Evolutionary conservation across 805 yeast genomes (phyloP), one percentile per base, ranked within the genome.

Genomic region (Metschnikowia lochheadii): DNA sequence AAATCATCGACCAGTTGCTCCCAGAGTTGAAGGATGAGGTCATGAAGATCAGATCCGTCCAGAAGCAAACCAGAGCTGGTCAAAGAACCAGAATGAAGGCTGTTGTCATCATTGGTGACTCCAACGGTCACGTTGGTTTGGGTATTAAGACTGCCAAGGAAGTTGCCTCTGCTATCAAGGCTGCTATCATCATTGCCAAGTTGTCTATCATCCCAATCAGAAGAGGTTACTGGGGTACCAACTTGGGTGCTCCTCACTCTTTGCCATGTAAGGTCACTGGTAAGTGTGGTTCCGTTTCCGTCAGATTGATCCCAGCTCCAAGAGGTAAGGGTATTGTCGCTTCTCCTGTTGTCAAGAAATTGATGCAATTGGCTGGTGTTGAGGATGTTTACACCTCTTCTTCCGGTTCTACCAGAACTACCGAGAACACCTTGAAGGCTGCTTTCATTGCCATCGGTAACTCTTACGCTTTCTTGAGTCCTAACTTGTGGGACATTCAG

Each of bases 11-110:
- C 83, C 84, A 84, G 73, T 83, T 94, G 77, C 83, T 94, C 71
- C 99, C 99, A 76, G 85, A 80, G 72, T 86, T 94, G 75, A 85
- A 87, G 80, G 99, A 94, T 77, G 96, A 92, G 82, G 97, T 94
- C 73, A 94, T 94, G 99, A 92, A 92, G 89, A 94, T 94, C 83
- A 86, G 92, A 83, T 96, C 99, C 66, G 99, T 94, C 68, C 99
- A 94, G 83, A 94, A 94, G 87, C 99, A 94, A 83, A 94, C 99
- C 85, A 85, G 96, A 82, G 99, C 99, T 72, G 99, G 99, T 90
- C 99, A 94, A 85, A 92, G 99, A 86, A 94, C 98, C 81, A 90
- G 99, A 85, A 91, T 94, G 87, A 95, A 95, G 94, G 99, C 98
- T 79, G 96, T 94, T 73, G 98, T 94, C 75, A 90, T 94, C 73